phyloP scores from a whole-genome alignment of 2,329 filamentous ascomycete species.

The Ceratocystis colombiana region DNA sequence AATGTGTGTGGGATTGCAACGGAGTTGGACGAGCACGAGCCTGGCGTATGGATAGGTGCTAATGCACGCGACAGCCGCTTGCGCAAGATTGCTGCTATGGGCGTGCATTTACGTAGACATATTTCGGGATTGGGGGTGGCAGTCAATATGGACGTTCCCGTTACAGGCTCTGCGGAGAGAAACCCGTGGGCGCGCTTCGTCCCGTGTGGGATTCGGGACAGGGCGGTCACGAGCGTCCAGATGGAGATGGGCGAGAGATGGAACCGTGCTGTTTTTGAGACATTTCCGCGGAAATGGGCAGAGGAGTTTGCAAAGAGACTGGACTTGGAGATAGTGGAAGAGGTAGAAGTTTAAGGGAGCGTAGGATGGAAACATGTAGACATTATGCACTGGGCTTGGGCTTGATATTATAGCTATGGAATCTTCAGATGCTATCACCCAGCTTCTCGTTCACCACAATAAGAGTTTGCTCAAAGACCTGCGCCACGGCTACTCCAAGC shows the following conservation, averaged over 20 bases:
- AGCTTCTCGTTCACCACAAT: conserved; percentile 61
- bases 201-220: conserved; percentile 78
- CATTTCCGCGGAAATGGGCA: conserved; percentile 20
- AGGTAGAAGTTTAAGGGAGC: conserved; percentile 27
- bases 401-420: background rate
- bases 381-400: too few relatives aligned
- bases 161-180: conserved; percentile 32
- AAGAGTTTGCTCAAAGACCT: conserved; percentile 71
- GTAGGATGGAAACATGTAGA: background rate
- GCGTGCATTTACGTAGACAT: conserved; percentile 79
- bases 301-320: conserved; percentile 21
- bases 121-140: conserved; percentile 78
- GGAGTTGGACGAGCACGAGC: conserved; percentile 56
- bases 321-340: conserved; percentile 11
- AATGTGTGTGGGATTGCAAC: conserved; percentile 49
- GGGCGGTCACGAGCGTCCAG: conserved; percentile 64
- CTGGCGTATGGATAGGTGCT: conserved; percentile 65
- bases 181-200: conserved; percentile 63
- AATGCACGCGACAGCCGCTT: conserved; percentile 28
- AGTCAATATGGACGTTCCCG: conserved; percentile 60
- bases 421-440: conserved; percentile 34
- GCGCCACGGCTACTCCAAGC: conserved; percentile 59
- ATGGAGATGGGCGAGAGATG: conserved; percentile 37
- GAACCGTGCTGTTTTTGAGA: conserved; percentile 1
- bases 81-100: conserved; percentile 77